A percentile compares a stretch with the other conserved stretches of the same genome.
Evolutionary conservation across 1,284 basidiomycete genomes (phyloP).

Genomic region (Ganoderma boninense): DNA sequence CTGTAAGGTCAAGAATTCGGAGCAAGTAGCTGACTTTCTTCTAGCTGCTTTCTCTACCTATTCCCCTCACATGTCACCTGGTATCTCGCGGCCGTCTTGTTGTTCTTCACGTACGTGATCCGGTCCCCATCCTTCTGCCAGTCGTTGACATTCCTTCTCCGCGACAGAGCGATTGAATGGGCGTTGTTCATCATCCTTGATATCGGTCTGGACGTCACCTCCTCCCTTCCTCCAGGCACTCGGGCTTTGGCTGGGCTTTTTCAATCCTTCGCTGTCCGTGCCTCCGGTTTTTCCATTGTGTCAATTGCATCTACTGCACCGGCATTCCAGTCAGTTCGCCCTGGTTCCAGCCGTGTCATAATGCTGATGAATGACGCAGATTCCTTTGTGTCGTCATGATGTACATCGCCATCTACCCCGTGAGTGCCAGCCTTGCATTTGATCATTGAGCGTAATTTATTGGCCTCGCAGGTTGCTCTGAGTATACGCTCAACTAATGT

Average conservation of each 20-base stretch:
- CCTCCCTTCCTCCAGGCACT: constrained; percentile 53
- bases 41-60: constrained; percentile 83
- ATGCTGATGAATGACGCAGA: constrained; percentile 45
- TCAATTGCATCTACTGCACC: constrained; percentile 69
- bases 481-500: constrained; percentile 87
- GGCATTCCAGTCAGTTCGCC: constrained; percentile 62
- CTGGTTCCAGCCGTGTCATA: not conserved
- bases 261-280: constrained; percentile 77
- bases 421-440: constrained; percentile 36
- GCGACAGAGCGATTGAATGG: constrained; percentile 57
- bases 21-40: not conserved
- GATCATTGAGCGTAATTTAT: not conserved
- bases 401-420: constrained; percentile 68
- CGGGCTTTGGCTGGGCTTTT: constrained; percentile 63
- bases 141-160: not conserved
- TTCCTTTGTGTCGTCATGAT: constrained; percentile 83
- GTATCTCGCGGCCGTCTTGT: constrained; percentile 68
- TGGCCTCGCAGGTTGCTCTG: constrained; percentile 52
- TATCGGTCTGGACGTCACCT: constrained; percentile 57
- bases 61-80: constrained; percentile 88
- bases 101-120: constrained; percentile 54
- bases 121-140: constrained; percentile 22
- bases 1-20: not conserved
- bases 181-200: constrained; percentile 61
- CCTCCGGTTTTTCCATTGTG: constrained; percentile 81